These are phyloP conservation scores for Nelumbo lutea DNA, from an alignment of 164 flowering plant species.

Conservation along the genomic window DNA sequence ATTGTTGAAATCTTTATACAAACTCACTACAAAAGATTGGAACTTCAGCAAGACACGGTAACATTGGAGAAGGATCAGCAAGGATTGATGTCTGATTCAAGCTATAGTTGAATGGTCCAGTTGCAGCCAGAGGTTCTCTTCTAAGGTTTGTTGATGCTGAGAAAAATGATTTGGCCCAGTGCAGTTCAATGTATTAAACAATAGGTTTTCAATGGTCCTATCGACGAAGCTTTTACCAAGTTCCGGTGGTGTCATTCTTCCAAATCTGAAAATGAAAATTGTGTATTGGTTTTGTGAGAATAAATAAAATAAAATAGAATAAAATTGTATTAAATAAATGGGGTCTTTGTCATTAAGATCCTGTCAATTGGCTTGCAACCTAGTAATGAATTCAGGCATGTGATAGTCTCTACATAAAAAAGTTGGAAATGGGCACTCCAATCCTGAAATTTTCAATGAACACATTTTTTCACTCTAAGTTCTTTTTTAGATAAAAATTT, in stretches of 20 bases:
- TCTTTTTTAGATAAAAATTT: too few species aligned
- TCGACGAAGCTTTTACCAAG: constrained; percentile 36
- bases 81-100: neutral
- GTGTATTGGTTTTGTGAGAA: neutral
- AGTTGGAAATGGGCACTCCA: too few species aligned
- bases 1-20: too few species aligned
- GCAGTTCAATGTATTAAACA: constrained; percentile 31
- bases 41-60: constrained; percentile 15
- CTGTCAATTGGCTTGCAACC: neutral
- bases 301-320: neutral
- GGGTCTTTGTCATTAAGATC: neutral
- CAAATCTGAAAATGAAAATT: constrained; percentile 21
- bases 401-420: too few species aligned
- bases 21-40: constrained; percentile 5
- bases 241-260: constrained; percentile 12
- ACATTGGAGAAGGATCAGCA: neutral
- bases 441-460: too few species aligned
- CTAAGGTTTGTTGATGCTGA: constrained; percentile 6
- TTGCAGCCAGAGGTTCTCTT: neutral
- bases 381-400: neutral
- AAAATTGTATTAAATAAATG: too few species aligned
- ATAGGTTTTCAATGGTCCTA: constrained; percentile 39
- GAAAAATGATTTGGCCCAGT: constrained; percentile 13
- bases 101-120: neutral
- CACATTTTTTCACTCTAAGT: too few species aligned